These are phyloP conservation scores for Plasmodium berghei DNA, from an alignment of 169 alveolate species.

Conservation along the genomic window DNA sequence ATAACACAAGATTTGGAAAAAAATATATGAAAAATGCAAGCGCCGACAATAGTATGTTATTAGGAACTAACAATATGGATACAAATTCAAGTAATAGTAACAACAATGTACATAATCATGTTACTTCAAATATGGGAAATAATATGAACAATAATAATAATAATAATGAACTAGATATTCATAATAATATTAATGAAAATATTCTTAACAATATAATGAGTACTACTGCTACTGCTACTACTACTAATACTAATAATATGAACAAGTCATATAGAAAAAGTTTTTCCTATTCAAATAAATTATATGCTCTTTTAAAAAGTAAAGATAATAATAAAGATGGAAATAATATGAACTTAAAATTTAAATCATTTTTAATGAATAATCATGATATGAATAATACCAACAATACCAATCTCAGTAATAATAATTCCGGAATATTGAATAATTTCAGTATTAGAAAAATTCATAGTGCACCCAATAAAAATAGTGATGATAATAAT, in stretches of 20 bases:
- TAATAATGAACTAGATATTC: not conserved
- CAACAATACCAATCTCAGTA: not conserved
- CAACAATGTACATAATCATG: not conserved
- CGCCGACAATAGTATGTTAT: constrained; percentile 4
- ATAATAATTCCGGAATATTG: not conserved
- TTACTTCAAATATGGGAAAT: not conserved
- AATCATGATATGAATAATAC: constrained; percentile 11
- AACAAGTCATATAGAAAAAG: constrained; percentile 45
- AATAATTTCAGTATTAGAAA: constrained; percentile 22
- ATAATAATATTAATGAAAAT: not conserved
- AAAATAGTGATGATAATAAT: constrained; percentile 7
- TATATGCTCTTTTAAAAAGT: constrained; percentile 16
- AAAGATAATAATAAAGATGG: constrained; percentile 42
- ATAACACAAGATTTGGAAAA: constrained; percentile 11
- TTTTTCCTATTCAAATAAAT: constrained; percentile 43
- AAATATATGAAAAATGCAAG: constrained; percentile 21
- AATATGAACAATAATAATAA: not conserved
- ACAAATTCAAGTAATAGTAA: not conserved
- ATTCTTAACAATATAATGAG: not conserved
- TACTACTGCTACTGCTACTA: constrained; percentile 1
- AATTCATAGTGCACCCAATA: constrained; percentile 16
- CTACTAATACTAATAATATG: not conserved
- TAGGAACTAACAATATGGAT: not conserved
- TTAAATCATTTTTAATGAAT: constrained; percentile 23
- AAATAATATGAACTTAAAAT: constrained; percentile 8